These are phyloP conservation scores for Ettlia oleoabundans DNA, from an alignment of 139 green algal species.

Conservation along the genomic window DNA sequence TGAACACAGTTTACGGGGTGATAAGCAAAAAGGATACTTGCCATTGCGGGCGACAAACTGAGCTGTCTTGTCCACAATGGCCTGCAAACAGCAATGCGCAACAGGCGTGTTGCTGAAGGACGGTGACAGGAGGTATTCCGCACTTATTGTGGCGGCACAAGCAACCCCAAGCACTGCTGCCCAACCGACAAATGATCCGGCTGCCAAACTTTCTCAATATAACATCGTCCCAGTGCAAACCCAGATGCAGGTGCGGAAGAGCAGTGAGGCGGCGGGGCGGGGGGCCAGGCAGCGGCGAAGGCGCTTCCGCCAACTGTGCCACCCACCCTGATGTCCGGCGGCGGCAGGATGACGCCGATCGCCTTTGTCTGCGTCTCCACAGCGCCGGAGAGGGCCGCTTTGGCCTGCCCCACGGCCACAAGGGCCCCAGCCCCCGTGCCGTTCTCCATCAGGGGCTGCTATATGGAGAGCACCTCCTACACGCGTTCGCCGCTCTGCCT, in stretches of 20 bases:
- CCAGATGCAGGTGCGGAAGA: too few species aligned
- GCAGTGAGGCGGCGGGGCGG: too few species aligned
- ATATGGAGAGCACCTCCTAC: neutral
- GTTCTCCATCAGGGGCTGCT: slow-evolving; percentile 30
- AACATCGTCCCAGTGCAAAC: too few species aligned
- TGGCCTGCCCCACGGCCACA: slow-evolving; percentile 71
- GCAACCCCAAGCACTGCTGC: neutral
- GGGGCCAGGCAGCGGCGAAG: too few species aligned
- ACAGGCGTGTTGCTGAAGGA: neutral
- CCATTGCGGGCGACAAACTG: slow-evolving; percentile 97
- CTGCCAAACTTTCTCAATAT: too few species aligned
- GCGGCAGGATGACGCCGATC: slow-evolving; percentile 94
- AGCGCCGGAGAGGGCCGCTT: slow-evolving; percentile 44
- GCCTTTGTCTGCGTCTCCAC: slow-evolving; percentile 90
- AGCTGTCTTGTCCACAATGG: slow-evolving; percentile 99
- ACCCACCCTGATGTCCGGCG: slow-evolving; percentile 85
- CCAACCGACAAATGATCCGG: neutral
- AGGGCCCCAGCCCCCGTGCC: slow-evolving; percentile 39
- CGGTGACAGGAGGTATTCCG: too few species aligned
- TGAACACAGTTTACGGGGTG: too few species aligned
- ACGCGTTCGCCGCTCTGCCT: too few species aligned
- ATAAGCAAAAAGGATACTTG: too few species aligned
- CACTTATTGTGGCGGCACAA: too few species aligned
- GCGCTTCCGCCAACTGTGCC: too few species aligned
- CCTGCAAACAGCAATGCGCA: slow-evolving; percentile 33